Percentiles rank a stretch among this genome's conserved stretches.
phyloP scores from a whole-genome alignment of 768 basidiomycete species.

The Suillus variegatus region DNA sequence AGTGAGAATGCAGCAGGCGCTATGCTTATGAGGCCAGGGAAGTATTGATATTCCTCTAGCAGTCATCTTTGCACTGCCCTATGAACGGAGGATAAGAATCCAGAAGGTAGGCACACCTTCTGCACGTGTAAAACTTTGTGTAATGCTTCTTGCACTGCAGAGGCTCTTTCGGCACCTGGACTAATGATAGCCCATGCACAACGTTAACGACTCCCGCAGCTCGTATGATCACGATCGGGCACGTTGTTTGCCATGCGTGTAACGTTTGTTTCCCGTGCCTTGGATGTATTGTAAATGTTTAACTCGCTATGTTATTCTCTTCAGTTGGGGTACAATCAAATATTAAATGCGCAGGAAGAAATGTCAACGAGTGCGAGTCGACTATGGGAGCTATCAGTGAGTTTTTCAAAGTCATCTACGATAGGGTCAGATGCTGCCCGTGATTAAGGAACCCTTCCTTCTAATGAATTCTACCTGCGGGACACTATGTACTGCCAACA shows the following conservation, averaged over 20 bases:
- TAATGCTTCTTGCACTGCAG: constrained; percentile 4
- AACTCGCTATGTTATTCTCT: not conserved
- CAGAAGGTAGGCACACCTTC: constrained; percentile 34
- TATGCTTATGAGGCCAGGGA: constrained; percentile 1
- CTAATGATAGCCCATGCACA: constrained; percentile 55
- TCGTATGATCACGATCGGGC: constrained; percentile 4
- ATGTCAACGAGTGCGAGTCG: not conserved
- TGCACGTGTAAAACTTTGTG: constrained; percentile 5
- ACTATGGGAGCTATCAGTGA: not conserved
- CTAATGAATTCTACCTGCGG: not conserved
- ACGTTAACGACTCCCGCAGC: not conserved
- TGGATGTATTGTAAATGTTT: too few species aligned
- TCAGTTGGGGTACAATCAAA: not conserved
- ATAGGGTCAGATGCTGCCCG: not conserved
- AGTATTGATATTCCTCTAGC: not conserved
- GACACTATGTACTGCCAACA: not conserved
- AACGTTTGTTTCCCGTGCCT: not conserved
- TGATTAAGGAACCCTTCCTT: not conserved
- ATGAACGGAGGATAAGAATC: constrained; percentile 62
- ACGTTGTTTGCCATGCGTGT: not conserved
- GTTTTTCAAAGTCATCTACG: not conserved
- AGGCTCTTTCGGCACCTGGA: constrained; percentile 57
- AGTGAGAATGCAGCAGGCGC: constrained; percentile 41
- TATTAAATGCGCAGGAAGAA: not conserved
- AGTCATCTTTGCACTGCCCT: constrained; percentile 46